Percentiles rank a stretch among this genome's conserved stretches.
phyloP scores from a whole-genome alignment of 2,329 filamentous ascomycete genomes.

The Chaetoscypha palmicola region DNA sequence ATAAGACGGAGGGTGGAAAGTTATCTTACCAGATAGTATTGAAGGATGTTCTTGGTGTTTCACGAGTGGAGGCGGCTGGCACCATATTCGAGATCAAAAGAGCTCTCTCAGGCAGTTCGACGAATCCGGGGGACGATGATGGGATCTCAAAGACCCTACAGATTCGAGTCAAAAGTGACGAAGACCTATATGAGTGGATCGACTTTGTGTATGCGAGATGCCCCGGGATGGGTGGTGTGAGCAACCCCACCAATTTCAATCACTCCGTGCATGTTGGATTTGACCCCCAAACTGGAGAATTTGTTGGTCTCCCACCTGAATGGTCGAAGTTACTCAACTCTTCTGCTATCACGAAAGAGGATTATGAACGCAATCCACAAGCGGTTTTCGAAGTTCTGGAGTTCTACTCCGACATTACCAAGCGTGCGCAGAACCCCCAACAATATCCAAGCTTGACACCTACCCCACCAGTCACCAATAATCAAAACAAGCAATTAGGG shows the following conservation, averaged over 20 bases:
- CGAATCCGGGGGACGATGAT: conserved; percentile 65
- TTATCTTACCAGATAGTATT: conserved; percentile 78
- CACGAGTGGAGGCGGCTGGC: conserved; percentile 82
- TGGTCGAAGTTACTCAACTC: conserved; percentile 96
- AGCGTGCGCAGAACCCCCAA: conserved; percentile 63
- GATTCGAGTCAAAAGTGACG: conserved; percentile 89
- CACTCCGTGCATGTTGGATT: conserved; percentile 97
- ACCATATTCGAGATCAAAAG: conserved; percentile 93
- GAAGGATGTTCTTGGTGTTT: conserved; percentile 82
- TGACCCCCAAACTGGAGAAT: conserved; percentile 89
- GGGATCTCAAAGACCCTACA: conserved; percentile 76
- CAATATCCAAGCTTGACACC: conserved; percentile 63
- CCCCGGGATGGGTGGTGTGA: conserved; percentile 95
- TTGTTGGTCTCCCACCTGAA: conserved; percentile 87
- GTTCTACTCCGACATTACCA: conserved; percentile 79
- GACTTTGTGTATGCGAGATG: conserved; percentile 96
- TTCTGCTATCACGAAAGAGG: conserved; percentile 95
- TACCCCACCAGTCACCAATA: conserved; percentile 48
- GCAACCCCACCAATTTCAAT: conserved; percentile 96
- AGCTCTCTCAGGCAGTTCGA: conserved; percentile 58
- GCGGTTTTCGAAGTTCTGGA: conserved; percentile 74
- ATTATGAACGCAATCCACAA: conserved; percentile 95
- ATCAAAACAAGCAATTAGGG: conserved; percentile 57
- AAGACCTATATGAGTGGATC: conserved; percentile 98
- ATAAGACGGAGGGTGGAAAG: conserved; percentile 86